A percentile compares a stretch with the other conserved stretches of the same genome.
These are phyloP conservation scores for Tuber microsphaerosporum DNA, from an alignment of 495 filamentous ascomycete genomes.

Conservation along the genomic window DNA sequence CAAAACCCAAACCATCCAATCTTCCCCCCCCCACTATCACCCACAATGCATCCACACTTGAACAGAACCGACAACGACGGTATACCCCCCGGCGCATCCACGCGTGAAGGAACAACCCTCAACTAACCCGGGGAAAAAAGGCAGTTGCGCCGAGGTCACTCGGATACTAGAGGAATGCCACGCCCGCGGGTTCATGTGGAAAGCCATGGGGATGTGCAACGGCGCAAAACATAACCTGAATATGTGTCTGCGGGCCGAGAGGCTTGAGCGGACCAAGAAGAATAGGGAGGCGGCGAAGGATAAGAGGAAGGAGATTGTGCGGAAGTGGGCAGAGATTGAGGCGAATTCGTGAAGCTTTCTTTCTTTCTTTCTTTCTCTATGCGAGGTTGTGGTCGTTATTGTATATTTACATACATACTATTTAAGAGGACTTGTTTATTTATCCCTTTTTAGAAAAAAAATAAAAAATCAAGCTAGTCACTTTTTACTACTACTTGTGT, in stretches of 20 bases:
- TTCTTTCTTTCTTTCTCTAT: neutral
- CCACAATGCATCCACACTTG: conserved; percentile 89
- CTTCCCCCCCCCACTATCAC: neutral
- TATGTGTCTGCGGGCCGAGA: conserved; percentile 70
- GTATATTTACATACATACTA: neutral
- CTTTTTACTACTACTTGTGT: no score
- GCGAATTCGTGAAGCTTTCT: conserved; percentile 51
- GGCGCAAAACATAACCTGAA: conserved; percentile 72
- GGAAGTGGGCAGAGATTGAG: conserved; percentile 76
- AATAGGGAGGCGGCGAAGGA: conserved; percentile 67
- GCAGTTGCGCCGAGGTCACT: conserved; percentile 87
- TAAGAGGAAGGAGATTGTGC: conserved; percentile 61
- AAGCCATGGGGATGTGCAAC: conserved; percentile 83
- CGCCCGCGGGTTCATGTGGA: conserved; percentile 81
- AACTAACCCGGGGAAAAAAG: neutral
- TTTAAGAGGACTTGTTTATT: neutral
- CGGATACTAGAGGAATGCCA: conserved; percentile 90
- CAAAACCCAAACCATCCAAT: neutral
- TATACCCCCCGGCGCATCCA: conserved; percentile 7
- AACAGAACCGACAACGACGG: conserved; percentile 85
- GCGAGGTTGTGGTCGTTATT: conserved; percentile 9
- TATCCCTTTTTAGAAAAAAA: neutral
- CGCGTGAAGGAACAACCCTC: conserved; percentile 2
- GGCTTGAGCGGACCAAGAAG: conserved; percentile 62
- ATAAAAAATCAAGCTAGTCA: no score